phyloP scores from a whole-genome alignment of 2,329 filamentous ascomycete genomes.

The Colletotrichum navitas region DNA sequence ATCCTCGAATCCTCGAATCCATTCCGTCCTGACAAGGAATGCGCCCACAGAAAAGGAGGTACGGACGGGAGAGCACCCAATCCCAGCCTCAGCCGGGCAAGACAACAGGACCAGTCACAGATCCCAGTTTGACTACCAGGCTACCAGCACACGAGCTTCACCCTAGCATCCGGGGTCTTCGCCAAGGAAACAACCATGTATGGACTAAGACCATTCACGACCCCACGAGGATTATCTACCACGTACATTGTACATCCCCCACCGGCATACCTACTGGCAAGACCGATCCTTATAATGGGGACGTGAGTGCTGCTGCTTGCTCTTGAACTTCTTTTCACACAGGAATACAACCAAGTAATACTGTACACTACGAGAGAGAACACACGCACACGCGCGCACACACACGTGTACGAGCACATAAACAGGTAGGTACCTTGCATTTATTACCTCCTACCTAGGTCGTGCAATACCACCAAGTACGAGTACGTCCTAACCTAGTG shows the following conservation, averaged over 20 bases:
- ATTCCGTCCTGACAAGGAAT: neutral
- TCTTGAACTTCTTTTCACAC: neutral
- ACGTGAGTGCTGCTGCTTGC: neutral
- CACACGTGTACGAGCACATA: too few relatives aligned
- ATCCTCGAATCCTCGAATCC: neutral
- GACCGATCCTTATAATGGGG: neutral
- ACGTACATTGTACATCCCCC: neutral
- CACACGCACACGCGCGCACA: too few relatives aligned
- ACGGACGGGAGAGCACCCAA: neutral
- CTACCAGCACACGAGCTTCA: conserved; percentile 4
- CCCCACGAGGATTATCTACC: neutral
- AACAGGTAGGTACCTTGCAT: too few relatives aligned
- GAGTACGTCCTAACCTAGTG: too few relatives aligned
- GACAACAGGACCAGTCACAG: conserved; percentile 5
- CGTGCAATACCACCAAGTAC: too few relatives aligned
- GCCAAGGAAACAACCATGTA: conserved; percentile 10
- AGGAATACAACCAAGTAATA: too few relatives aligned
- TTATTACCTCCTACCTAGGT: too few relatives aligned
- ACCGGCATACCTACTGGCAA: too few relatives aligned
- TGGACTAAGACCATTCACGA: conserved; percentile 2
- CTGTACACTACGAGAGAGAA: too few relatives aligned
- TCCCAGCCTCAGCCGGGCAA: neutral
- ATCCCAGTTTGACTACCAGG: conserved; percentile 16
- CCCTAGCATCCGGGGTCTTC: neutral
- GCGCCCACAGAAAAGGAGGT: neutral